These are phyloP conservation scores for Singerocomus rubriflavus DNA, from an alignment of 1,284 basidiomycete species.

Conservation along the genomic window DNA sequence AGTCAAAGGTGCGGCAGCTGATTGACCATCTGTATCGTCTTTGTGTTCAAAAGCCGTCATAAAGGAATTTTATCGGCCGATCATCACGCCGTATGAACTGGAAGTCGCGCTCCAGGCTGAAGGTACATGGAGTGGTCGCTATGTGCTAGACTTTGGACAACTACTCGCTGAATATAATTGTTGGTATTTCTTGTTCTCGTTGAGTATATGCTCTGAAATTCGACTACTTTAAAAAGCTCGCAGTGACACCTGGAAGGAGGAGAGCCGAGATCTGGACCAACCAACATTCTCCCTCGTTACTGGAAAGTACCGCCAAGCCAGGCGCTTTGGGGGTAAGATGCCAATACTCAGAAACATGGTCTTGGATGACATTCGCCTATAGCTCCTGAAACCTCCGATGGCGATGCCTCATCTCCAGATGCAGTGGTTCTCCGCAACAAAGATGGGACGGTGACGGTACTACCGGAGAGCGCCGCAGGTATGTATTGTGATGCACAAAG, in stretches of 20 bases:
- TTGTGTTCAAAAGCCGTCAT: neutral
- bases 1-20: constrained; percentile 60
- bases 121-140: constrained; percentile 76
- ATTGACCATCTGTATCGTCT: neutral
- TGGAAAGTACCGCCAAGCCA: constrained; percentile 80
- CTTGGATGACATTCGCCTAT: neutral
- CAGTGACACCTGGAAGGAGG: constrained; percentile 15
- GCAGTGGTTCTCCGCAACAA: constrained; percentile 62
- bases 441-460: constrained; percentile 53
- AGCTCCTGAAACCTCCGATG: constrained; percentile 4
- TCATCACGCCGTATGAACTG: constrained; percentile 94
- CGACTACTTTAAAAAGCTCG: constrained; percentile 11
- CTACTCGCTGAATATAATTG: constrained; percentile 46
- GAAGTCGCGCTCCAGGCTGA: constrained; percentile 74
- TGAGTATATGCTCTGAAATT: neutral
- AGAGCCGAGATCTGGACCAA: constrained; percentile 52
- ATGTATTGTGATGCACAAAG: constrained; percentile 26
- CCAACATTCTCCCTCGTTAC: constrained; percentile 87
- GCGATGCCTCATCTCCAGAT: constrained; percentile 24
- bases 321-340: constrained; percentile 54
- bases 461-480: constrained; percentile 72
- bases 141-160: constrained; percentile 78
- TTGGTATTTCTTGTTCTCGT: constrained; percentile 10
- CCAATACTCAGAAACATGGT: neutral
- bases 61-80: constrained; percentile 89